A percentile compares a stretch with the other conserved stretches of the same genome.
phyloP scores from a whole-genome alignment of 2,329 filamentous ascomycete species.

The Apiospora phragmitis region DNA sequence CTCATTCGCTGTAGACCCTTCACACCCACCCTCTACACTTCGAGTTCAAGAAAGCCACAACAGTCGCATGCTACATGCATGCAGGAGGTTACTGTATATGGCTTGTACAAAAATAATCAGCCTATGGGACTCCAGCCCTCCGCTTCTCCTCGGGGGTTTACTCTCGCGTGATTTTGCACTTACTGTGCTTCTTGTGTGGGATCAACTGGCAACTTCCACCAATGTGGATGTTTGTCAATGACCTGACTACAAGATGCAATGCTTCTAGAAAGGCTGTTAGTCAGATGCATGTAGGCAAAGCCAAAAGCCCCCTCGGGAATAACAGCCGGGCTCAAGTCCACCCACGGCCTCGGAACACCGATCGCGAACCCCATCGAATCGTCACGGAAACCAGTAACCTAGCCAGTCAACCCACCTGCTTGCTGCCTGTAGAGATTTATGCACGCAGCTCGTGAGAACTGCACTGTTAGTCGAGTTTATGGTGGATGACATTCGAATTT shows the following conservation, averaged over 20 bases:
- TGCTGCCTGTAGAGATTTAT: not conserved
- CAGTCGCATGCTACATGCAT: not conserved
- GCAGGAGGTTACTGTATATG: not conserved
- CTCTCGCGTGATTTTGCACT: not conserved
- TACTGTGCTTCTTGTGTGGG: not conserved
- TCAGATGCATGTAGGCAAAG: not conserved
- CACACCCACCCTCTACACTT: not conserved
- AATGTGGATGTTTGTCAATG: not conserved
- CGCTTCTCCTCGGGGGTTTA: not conserved
- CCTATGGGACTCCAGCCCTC: not conserved
- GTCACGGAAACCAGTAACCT: not conserved
- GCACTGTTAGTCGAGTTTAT: not conserved
- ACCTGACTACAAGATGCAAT: not conserved
- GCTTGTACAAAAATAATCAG: not conserved
- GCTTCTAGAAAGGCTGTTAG: not conserved
- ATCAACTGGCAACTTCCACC: not conserved
- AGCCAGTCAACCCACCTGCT: not conserved
- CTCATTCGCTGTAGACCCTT: not conserved
- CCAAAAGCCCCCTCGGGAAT: not conserved
- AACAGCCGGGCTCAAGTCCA: not conserved
- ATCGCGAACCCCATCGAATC: slow-evolving; percentile 3
- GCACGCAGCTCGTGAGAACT: too few species aligned
- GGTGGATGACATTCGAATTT: not conserved
- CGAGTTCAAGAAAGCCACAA: not conserved
- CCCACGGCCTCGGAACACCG: slow-evolving; percentile 3